Base-by-base conservation (phyloP, 2,329 filamentous ascomycete genomes). In the Epichloe bromicola region DNA sequence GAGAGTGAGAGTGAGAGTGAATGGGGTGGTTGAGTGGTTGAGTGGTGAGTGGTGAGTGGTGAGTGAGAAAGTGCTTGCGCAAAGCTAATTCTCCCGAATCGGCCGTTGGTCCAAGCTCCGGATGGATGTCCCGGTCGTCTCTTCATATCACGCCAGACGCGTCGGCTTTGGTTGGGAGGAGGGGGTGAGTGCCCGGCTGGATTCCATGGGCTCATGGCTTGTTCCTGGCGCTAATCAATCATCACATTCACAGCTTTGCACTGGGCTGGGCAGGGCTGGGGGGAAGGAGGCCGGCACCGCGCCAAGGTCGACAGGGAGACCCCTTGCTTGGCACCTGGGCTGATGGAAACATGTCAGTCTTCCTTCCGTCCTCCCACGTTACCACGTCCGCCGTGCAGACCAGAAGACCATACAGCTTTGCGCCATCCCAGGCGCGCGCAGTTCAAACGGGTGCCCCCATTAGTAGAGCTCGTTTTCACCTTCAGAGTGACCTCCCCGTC, bases 381-480 rank as follows among this genome's bases (percentile, higher is more conserved):
- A 19, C 39, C 39, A 41, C n/a, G 10, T 12, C 39, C 17, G 8
- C 8, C 26, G 26, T 30, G 26, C 14, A n/a, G 15, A 15, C 38
- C 14, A 12, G 17, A 11, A 26, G 26, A 8, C 26, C 42, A 20
- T 8, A 17, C 30, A 36, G 43, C 43, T 46, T 46, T 46, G 30
- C 43, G 43, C 43, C 10, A 34, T 36, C 26, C 26, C 26, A 12
- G 17, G 41, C 41, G 41, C 41, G 41, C 23, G 8, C 23, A 43
- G 14, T 14, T 20, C 17, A 12, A 30, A 30, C 14, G 14, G 36
- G 14, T n/a, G 36, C 14, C 36, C 36, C 14, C 12, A 40, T n/a
- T 10, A 17, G n/a, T 11, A 30, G 8, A 51, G 48, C 46, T 54
- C 54, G 49, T 45, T 53, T 50, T 55, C 51, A 51, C 54, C 51